These are phyloP conservation scores for Vitis hybrid DNA, from an alignment of 177 flowering plant species.

Conservation along the genomic window DNA sequence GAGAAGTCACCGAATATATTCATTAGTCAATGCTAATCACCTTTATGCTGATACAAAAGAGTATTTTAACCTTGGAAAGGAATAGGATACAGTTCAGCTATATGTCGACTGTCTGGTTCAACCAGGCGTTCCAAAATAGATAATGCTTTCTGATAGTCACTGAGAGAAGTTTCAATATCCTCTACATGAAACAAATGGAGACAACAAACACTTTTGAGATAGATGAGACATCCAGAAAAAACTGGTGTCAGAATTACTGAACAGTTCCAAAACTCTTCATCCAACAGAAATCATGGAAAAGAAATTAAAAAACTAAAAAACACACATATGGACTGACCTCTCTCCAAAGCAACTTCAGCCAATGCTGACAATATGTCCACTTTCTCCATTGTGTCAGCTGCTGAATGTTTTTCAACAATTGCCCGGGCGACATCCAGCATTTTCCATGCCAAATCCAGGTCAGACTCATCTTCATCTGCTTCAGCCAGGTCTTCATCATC, in stretches of 20 bases:
- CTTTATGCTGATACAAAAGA: background rate
- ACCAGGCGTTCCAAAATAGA: slow-evolving; percentile 73
- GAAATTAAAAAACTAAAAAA: background rate
- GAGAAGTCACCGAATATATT: background rate
- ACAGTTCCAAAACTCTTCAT: background rate
- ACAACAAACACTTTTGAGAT: background rate
- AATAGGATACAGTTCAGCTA: slow-evolving; percentile 97
- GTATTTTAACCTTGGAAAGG: background rate
- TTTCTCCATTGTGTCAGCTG: slow-evolving; percentile 73
- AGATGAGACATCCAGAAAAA: background rate
- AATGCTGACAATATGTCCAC: slow-evolving; percentile 86
- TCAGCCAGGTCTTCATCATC: slow-evolving; percentile 71
- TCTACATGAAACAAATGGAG: slow-evolving; percentile 43
- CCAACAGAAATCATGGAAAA: background rate
- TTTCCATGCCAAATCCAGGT: slow-evolving; percentile 96
- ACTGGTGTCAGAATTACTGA: background rate
- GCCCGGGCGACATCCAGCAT: slow-evolving; percentile 96
- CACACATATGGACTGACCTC: slow-evolving; percentile 52
- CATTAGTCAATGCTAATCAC: background rate
- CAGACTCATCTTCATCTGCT: slow-evolving; percentile 90
- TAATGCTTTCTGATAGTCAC: slow-evolving; percentile 83
- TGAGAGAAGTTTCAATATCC: slow-evolving; percentile 90
- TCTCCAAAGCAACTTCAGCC: slow-evolving; percentile 93
- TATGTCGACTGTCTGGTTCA: slow-evolving; percentile 82
- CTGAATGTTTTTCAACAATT: slow-evolving; percentile 72